These are phyloP conservation scores for Amanita rubescens DNA, from an alignment of 768 basidiomycete species.

Conservation along the genomic window DNA sequence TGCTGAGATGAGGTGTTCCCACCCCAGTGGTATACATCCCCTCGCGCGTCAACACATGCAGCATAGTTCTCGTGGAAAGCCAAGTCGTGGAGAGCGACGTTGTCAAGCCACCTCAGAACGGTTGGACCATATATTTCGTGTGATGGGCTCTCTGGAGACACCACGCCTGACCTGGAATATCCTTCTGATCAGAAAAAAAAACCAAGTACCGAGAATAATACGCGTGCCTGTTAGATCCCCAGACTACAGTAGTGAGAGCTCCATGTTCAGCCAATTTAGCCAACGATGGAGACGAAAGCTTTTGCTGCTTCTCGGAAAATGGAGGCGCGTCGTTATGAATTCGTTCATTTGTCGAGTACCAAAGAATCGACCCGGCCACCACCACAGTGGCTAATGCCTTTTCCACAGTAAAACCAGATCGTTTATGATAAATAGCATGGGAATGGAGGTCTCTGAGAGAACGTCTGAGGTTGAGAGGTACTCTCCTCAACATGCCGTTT, in stretches of 20 bases:
- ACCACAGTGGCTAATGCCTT: constrained; percentile 22
- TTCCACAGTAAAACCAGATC: constrained; percentile 13
- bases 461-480: neutral
- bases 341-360: constrained; percentile 28
- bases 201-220: neutral
- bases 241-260: constrained; percentile 45
- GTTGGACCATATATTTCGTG: constrained; percentile 41
- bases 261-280: constrained; percentile 16
- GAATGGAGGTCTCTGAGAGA: constrained; percentile 10
- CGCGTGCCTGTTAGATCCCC: constrained; percentile 70
- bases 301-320: constrained; percentile 9
- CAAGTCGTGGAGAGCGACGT: constrained; percentile 67
- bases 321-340: constrained; percentile 20
- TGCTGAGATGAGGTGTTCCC: constrained; percentile 40
- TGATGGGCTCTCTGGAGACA: constrained; percentile 27
- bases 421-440: constrained; percentile 9
- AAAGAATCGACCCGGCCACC: constrained; percentile 29
- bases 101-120: constrained; percentile 50
- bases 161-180: neutral
- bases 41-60: constrained; percentile 70
- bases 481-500: neutral
- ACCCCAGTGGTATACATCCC: constrained; percentile 85
- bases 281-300: constrained; percentile 8
- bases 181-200: constrained; percentile 2
- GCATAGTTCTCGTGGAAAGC: constrained; percentile 59